phyloP scores from a whole-genome alignment of 495 filamentous ascomycete species.

The Podospora pseudopauciseta region DNA sequence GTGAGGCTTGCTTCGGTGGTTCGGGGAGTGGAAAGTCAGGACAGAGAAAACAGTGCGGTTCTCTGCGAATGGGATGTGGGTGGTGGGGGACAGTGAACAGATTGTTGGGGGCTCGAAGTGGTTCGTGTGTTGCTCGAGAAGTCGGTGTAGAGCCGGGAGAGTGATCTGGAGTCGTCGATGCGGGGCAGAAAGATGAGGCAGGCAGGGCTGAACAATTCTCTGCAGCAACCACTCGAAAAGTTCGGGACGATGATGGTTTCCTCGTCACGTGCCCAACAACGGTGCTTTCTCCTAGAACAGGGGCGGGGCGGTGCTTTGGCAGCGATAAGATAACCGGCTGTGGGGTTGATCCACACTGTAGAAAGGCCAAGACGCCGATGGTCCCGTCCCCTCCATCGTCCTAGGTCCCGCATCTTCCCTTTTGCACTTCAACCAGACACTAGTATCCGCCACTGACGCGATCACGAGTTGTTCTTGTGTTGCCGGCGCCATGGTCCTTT shows the following conservation, averaged over 20 bases:
- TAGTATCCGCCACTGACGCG: background rate
- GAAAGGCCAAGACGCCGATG: background rate
- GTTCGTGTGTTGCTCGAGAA: slow-evolving; percentile 3
- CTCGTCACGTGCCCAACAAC: slow-evolving; percentile 11
- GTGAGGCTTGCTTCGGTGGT: background rate
- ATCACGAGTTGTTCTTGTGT: background rate
- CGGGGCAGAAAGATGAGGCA: slow-evolving; percentile 11
- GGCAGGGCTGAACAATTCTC: slow-evolving; percentile 16
- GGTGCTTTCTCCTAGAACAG: background rate
- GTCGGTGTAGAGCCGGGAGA: background rate
- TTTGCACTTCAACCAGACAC: background rate
- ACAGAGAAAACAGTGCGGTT: background rate
- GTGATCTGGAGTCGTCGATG: slow-evolving; percentile 13
- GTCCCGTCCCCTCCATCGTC: background rate
- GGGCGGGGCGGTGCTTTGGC: background rate
- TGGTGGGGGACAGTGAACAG: background rate
- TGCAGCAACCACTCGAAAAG: slow-evolving; percentile 8
- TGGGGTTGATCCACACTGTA: background rate
- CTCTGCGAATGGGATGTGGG: background rate
- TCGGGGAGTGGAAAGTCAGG: background rate
- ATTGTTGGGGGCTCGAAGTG: background rate
- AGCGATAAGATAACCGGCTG: background rate
- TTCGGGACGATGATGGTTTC: slow-evolving; percentile 4
- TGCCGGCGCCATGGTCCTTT: slow-evolving; percentile 15
- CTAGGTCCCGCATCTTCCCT: background rate